Evolutionary conservation across 179 eudicot genomes (phyloP).

Genomic region (Heliamphora pulchella): DNA sequence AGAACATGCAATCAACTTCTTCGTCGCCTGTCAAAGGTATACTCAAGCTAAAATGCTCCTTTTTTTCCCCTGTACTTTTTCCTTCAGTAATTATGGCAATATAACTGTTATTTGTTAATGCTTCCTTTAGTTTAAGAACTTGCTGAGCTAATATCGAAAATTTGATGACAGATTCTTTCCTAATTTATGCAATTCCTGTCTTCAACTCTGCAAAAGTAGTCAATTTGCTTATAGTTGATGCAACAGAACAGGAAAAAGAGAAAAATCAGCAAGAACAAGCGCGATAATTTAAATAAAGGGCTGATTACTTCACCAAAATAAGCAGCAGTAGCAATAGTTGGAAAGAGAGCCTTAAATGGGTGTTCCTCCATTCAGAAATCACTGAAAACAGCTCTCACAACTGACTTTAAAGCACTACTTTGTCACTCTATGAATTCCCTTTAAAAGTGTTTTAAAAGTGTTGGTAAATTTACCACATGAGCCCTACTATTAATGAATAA

Average conservation of each 20-base stretch:
- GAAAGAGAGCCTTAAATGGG: not conserved
- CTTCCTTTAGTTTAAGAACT: not conserved
- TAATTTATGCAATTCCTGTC: too few species aligned
- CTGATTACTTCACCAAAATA: not conserved
- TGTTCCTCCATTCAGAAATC: not conserved
- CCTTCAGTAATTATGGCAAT: not conserved
- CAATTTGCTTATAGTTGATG: too few species aligned
- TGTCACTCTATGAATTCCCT: not conserved
- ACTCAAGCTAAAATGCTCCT: not conserved
- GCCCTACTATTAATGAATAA: too few species aligned
- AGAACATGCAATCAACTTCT: slow-evolving; percentile 99
- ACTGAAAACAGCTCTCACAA: not conserved
- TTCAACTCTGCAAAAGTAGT: too few species aligned
- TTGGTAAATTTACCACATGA: too few species aligned
- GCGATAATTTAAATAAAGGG: not conserved
- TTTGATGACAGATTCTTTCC: too few species aligned
- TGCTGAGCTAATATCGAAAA: not conserved
- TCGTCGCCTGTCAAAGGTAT: slow-evolving; percentile 96
- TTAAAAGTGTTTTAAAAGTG: too few species aligned
- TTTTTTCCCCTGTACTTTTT: not conserved
- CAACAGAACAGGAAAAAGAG: too few species aligned
- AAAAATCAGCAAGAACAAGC: too few species aligned
- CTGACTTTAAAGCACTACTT: not conserved
- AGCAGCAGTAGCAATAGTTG: not conserved
- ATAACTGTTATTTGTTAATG: not conserved